Percentiles rank a stretch among this genome's conserved stretches.
These are phyloP conservation scores for Coniella vitis DNA, from an alignment of 2,329 filamentous ascomycete genomes.

Conservation along the genomic window DNA sequence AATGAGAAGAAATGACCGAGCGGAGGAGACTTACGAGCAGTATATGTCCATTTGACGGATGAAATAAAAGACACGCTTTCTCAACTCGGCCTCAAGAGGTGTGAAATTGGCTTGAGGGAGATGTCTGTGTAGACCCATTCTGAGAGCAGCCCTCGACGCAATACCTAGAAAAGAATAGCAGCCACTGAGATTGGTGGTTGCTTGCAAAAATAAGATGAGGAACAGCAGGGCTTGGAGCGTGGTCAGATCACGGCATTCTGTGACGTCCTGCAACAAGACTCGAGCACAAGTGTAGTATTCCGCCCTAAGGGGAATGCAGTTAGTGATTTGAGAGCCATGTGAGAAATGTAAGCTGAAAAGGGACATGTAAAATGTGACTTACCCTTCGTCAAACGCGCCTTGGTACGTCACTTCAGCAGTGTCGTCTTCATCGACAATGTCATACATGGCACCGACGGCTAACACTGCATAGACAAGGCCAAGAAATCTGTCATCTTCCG, in stretches of 20 bases:
- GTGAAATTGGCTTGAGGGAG: conserved; percentile 57
- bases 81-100: conserved; percentile 56
- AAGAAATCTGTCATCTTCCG: conserved; percentile 62
- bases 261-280: conserved; percentile 56
- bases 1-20: too few species aligned
- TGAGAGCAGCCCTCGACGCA: conserved; percentile 66
- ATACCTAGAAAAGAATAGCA: conserved; percentile 79
- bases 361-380: conserved; percentile 20
- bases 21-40: conserved; percentile 36
- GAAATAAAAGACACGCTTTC: conserved; percentile 60
- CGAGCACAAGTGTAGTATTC: conserved; percentile 69
- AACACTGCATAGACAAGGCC: conserved; percentile 64
- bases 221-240: conserved; percentile 72
- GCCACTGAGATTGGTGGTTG: conserved; percentile 69
- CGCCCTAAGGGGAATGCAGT: conserved; percentile 41
- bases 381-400: conserved; percentile 51
- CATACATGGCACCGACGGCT: conserved; percentile 67
- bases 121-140: conserved; percentile 71
- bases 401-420: conserved; percentile 42
- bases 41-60: conserved; percentile 66
- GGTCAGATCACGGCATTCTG: conserved; percentile 65
- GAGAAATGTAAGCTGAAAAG: too few species aligned
- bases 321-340: neutral
- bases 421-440: conserved; percentile 47
- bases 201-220: conserved; percentile 75